Base-by-base conservation (phyloP, 305 asterid genomes). In the Solanum chacoense region DNA sequence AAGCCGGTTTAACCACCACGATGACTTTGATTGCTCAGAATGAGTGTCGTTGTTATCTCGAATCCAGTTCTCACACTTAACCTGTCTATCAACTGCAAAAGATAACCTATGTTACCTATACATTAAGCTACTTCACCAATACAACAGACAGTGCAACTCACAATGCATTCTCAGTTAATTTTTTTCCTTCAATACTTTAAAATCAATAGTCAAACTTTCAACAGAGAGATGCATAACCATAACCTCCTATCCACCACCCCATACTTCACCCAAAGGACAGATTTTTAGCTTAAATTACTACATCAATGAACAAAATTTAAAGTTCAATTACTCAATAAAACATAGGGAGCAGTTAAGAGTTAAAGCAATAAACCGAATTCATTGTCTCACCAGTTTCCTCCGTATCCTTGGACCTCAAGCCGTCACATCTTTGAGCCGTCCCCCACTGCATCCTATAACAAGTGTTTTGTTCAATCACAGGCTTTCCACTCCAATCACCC, bases 381-480 rank as follows among this genome's bases (percentile, higher is more conserved):
- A 79, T 20, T 20, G 55, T 86, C 96, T 91, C 86, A 97, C 99
- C 98, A 59, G 97, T 93, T 89, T 97, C 99, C 90, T 97, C 99
- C 86, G 94, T 98, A 35, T 95, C 97, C 36, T 90, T 91, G 20
- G 99, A 96, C 73, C 83, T 93, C 98, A 95, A 93, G 28, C 99
- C 99, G 65, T 96, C 97, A 26, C 99, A 97, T 79, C 98, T 88
- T 87, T 95, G 98, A 91, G 98, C 90, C 50, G 95, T 83, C 20
- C 97, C 99, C 99, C 99, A 97, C 71, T 97, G 99, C 99, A 95
- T 95, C 91, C 99, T 91, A 88, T 95, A 97, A 88, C 99, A 97
- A 4, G 99, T 95, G 88, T 97, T 97, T 35, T 91, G 95, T 93
- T 97, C 99, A n/a, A 97, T 94, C 89, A 96, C 98, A 0, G 98